These are phyloP conservation scores for Phytophthora boehmeriae DNA, from an alignment of 352 stramenopile genomes.

Conservation along the genomic window DNA sequence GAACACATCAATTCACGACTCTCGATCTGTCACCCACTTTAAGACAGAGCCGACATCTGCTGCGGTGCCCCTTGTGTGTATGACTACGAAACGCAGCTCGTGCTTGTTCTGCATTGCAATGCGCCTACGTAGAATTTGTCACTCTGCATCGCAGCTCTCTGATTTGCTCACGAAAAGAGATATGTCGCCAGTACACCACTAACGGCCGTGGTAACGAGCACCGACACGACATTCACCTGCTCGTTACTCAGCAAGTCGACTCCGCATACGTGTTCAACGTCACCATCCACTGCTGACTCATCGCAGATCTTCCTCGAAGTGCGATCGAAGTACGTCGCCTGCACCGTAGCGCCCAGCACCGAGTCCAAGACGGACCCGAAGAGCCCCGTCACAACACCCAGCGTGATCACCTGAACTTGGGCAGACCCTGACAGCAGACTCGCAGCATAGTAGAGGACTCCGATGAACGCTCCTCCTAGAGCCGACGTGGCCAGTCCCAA, in stretches of 20 bases:
- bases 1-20: neutral
- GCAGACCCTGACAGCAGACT: constrained; percentile 43
- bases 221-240: constrained; percentile 76
- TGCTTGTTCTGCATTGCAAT: too few relatives aligned
- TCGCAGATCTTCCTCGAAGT: constrained; percentile 66
- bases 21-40: too few relatives aligned
- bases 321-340: constrained; percentile 73
- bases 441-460: constrained; percentile 63
- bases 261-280: constrained; percentile 33
- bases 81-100: neutral
- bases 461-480: constrained; percentile 90
- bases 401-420: constrained; percentile 54
- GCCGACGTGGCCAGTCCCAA: constrained; percentile 81
- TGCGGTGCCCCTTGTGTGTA: neutral
- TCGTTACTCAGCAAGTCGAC: constrained; percentile 66
- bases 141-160: neutral
- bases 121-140: neutral
- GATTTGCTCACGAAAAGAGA: constrained; percentile 34
- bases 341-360: constrained; percentile 81
- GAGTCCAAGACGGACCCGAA: constrained; percentile 86
- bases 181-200: constrained; percentile 48
- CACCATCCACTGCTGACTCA: constrained; percentile 17
- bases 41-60: neutral
- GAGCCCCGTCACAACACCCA: constrained; percentile 67
- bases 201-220: constrained; percentile 55